Evolutionary conservation across 176 grass and related monocot genomes (phyloP).

Genomic region (Chloris gayana): DNA sequence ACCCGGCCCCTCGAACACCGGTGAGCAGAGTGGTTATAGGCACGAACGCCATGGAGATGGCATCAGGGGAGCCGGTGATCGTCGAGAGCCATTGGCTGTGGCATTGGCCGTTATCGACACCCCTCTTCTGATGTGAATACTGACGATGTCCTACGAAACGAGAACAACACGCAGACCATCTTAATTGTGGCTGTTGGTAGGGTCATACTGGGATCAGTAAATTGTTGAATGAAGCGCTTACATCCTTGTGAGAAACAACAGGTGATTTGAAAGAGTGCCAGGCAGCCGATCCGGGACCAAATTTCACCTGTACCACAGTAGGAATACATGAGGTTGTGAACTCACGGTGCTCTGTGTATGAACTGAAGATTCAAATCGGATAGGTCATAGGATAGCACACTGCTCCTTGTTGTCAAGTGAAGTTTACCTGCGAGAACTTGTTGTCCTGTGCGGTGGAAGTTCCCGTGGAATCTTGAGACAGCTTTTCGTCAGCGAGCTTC

Average conservation of each 20-base stretch:
- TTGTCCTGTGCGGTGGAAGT: background rate
- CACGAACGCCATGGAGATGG: conserved; percentile 77
- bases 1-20: conserved; percentile 67
- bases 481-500: conserved; percentile 55
- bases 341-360: background rate
- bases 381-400: too few species aligned
- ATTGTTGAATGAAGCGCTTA: conserved; percentile 2
- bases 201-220: background rate
- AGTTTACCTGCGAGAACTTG: background rate
- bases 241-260: conserved; percentile 53
- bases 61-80: conserved; percentile 53
- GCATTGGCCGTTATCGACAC: conserved; percentile 50
- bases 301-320: conserved; percentile 31
- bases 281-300: conserved; percentile 42
- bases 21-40: conserved; percentile 72
- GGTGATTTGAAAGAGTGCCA: conserved; percentile 49
- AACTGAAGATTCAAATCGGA: background rate
- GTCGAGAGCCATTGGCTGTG: conserved; percentile 75
- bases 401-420: too few species aligned
- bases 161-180: background rate
- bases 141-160: conserved; percentile 55
- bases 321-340: background rate
- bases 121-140: conserved; percentile 75
- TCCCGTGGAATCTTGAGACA: conserved; percentile 38
- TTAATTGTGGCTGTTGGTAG: background rate